Conservation (phyloP, 164 flowering plant genomes). For the Vitis amurensis region DNA sequence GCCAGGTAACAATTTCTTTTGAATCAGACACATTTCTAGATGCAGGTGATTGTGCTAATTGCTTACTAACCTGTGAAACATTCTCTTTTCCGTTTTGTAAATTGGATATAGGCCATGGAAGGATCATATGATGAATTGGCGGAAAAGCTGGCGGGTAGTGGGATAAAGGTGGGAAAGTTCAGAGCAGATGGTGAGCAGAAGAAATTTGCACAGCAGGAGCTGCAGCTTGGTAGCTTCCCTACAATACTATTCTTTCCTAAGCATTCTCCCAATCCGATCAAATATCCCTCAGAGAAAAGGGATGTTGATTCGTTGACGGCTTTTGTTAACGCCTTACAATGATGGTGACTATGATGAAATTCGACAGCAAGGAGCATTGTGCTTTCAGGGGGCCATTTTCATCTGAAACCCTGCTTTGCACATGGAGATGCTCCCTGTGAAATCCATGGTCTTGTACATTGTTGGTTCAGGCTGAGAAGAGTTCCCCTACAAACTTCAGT, state of each 20-base stretch:
- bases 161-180: constrained; percentile 77
- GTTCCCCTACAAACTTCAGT: not conserved
- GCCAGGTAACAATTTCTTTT: constrained; percentile 48
- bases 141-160: constrained; percentile 55
- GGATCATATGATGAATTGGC: constrained; percentile 63
- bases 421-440: no score
- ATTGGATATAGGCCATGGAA: constrained; percentile 66
- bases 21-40: no score
- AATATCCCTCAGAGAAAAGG: constrained; percentile 75
- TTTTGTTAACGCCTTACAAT: constrained; percentile 67
- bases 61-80: no score
- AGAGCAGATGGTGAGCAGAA: constrained; percentile 83
- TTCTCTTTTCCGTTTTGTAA: not conserved
- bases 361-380: no score
- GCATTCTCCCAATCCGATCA: constrained; percentile 60
- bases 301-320: constrained; percentile 73
- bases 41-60: no score
- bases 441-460: no score
- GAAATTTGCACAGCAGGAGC: constrained; percentile 51
- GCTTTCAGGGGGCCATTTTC: no score
- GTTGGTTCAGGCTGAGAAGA: not conserved
- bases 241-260: constrained; percentile 79
- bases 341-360: constrained; percentile 38
- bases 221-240: constrained; percentile 76
- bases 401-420: no score